Evolutionary conservation across 2,329 filamentous ascomycete genomes (phyloP), one percentile per base, ranked within the genome.

Genomic region (Diaporthe sp.): DNA sequence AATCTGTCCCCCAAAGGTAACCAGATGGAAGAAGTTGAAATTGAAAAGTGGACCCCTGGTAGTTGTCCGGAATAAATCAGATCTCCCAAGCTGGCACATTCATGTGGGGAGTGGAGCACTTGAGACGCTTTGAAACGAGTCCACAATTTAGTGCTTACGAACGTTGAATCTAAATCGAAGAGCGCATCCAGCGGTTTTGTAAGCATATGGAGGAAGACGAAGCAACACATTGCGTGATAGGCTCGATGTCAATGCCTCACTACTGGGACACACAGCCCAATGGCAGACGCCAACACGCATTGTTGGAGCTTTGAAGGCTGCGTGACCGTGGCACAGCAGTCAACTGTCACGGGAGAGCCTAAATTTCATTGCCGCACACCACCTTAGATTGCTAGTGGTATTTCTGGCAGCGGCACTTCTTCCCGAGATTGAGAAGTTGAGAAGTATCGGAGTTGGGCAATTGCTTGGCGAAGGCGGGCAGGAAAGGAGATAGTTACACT

Each of bases 91-190:
- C 22, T 34, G 31, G 22, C 19, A 28, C n/a, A 25, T 22, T 22
- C 34, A 12, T 53, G 25, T 53, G 44, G 46, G 46, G 8, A 25
- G 19, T 28, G 44, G 31, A 39, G 37, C 49, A 68, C 13, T 7
- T 53, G n/a, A 39, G n/a, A 42, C 28, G 7, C 13, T 19, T 39
- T 53, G 65, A 25, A 53, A 53, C 65, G n/a, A 39, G 22, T 39
- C 4, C 42, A n/a, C 3, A n/a, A 51, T 8, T 51, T 68, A 68
- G 65, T 68, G 65, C 65, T 68, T 68, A 68, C n/a, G 31, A 46
- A 53, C 46, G 46, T 39, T 53, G 46, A 9, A 28, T 68, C 22
- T 22, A 15, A 19, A 68, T 17, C 28, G 4, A 22, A 39, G n/a
- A 17, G 13, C 31, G 3, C 22, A 53, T 53, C 22, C 31, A 13